Evolutionary conservation across 805 yeast genomes (phyloP).

Genomic region (Lipomyces japonicus): DNA sequence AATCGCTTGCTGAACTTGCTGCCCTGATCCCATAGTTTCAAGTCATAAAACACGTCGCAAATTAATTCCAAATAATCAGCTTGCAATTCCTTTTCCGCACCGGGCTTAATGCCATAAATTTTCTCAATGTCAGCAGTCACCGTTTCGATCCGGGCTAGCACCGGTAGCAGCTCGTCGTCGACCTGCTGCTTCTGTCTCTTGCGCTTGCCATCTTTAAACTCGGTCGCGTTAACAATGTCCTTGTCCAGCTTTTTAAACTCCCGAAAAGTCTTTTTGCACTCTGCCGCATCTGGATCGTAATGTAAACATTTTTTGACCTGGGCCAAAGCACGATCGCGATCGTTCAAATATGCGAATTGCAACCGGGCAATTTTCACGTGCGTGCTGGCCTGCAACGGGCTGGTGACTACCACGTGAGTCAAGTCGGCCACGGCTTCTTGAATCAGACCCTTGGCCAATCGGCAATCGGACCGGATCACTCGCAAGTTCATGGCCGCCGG

Average conservation of each 20-base stretch:
- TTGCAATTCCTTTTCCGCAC: constrained; percentile 19
- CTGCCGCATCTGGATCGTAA: constrained; percentile 65
- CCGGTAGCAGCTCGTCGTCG: constrained; percentile 24
- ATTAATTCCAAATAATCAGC: constrained; percentile 25
- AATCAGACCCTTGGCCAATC: constrained; percentile 33
- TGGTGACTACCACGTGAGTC: constrained; percentile 30
- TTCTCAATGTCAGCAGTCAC: constrained; percentile 2
- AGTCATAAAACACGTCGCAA: constrained; percentile 31
- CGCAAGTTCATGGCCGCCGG: constrained; percentile 33
- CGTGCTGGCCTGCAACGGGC: constrained; percentile 32
- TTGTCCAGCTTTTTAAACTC: constrained; percentile 24
- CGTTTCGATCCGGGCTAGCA: constrained; percentile 25
- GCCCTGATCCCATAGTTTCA: constrained; percentile 31
- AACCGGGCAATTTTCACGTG: constrained; percentile 37
- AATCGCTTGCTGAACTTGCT: constrained; percentile 33
- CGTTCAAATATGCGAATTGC: constrained; percentile 50
- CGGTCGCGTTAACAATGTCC: constrained; percentile 15
- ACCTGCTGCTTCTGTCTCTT: constrained; percentile 6
- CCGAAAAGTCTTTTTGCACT: constrained; percentile 47
- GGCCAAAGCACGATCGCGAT: constrained; percentile 50
- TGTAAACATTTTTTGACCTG: constrained; percentile 66
- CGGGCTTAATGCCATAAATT: constrained; percentile 2
- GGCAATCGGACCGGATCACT: constrained; percentile 36
- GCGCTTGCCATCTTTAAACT: constrained; percentile 5
- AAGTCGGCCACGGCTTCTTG: constrained; percentile 40